Conservation (phyloP, 495 filamentous ascomycete genomes). For the Neurospora sp. region DNA sequence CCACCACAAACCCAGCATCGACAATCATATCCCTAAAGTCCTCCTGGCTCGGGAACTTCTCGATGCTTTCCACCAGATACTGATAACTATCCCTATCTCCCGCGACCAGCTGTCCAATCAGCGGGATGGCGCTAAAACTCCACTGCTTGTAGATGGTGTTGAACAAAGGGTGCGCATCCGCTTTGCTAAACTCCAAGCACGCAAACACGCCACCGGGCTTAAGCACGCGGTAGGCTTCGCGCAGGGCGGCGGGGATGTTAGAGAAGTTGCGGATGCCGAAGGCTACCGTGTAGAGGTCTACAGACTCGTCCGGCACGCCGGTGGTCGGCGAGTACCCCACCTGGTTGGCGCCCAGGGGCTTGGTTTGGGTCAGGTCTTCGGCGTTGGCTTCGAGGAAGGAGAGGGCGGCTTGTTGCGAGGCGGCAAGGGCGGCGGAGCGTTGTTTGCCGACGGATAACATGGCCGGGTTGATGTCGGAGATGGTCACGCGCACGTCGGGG, state of each 20-base stretch:
- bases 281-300: constrained; percentile 95
- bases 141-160: constrained; percentile 90
- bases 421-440: constrained; percentile 45
- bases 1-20: constrained; percentile 78
- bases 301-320: constrained; percentile 44
- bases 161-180: constrained; percentile 54
- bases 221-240: constrained; percentile 76
- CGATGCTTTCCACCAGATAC: constrained; percentile 97
- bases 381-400: constrained; percentile 84
- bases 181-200: constrained; percentile 90
- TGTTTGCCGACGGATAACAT: constrained; percentile 87
- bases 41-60: constrained; percentile 76
- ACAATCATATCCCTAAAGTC: constrained; percentile 81
- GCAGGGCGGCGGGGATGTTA: constrained; percentile 66
- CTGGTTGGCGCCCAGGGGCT: constrained; percentile 5
- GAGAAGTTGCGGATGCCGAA: constrained; percentile 98
- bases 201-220: constrained; percentile 95
- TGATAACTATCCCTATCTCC: constrained; percentile 94
- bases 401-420: constrained; percentile 40
- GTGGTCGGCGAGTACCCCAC: constrained; percentile 12
- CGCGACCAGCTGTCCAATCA: constrained; percentile 92
- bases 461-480: constrained; percentile 88
- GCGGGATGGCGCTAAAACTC: constrained; percentile 87
- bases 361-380: constrained; percentile 46
- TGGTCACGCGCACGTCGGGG: constrained; percentile 66